Conservation (phyloP, 2,329 filamentous ascomycete species). For the Bipolaris victoriae region DNA sequence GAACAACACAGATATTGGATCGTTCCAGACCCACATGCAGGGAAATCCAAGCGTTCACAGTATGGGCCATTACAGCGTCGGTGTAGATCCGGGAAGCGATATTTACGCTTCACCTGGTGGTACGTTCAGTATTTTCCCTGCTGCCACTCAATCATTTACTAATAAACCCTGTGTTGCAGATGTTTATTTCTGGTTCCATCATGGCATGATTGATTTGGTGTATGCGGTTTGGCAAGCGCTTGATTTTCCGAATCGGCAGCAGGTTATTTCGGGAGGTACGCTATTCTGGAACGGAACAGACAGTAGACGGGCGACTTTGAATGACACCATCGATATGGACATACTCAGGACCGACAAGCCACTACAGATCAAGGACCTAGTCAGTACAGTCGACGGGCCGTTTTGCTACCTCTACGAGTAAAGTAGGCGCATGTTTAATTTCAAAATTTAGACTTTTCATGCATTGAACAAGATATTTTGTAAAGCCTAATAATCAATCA, state of each 20-base stretch:
- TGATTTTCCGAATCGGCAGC: slow-evolving; percentile 48
- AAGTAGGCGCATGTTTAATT: not conserved
- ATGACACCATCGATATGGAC: slow-evolving; percentile 50
- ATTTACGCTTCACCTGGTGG: slow-evolving; percentile 53
- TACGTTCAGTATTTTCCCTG: not conserved
- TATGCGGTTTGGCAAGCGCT: slow-evolving; percentile 60
- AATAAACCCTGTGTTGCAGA: slow-evolving; percentile 33
- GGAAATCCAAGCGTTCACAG: slow-evolving; percentile 49
- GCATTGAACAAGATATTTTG: not conserved
- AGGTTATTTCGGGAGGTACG: slow-evolving; percentile 53
- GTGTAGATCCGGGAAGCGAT: slow-evolving; percentile 53
- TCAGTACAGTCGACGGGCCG: slow-evolving; percentile 55
- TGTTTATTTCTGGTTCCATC: slow-evolving; percentile 57
- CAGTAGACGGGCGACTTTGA: slow-evolving; percentile 28
- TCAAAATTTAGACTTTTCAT: not conserved
- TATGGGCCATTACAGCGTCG: slow-evolving; percentile 55
- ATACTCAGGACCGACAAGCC: slow-evolving; percentile 41
- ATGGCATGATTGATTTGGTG: slow-evolving; percentile 56
- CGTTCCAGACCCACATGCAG: slow-evolving; percentile 52
- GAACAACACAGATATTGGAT: slow-evolving; percentile 34
- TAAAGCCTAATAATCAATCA: not conserved
- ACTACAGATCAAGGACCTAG: slow-evolving; percentile 51
- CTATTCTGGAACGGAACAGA: slow-evolving; percentile 44
- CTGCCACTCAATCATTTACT: not conserved
- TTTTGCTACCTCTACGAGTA: slow-evolving; percentile 57